A percentile compares a stretch with the other conserved stretches of the same genome.
Evolutionary conservation across 352 stramenopile species (phyloP).

Genomic region (Pythium chondricola): DNA sequence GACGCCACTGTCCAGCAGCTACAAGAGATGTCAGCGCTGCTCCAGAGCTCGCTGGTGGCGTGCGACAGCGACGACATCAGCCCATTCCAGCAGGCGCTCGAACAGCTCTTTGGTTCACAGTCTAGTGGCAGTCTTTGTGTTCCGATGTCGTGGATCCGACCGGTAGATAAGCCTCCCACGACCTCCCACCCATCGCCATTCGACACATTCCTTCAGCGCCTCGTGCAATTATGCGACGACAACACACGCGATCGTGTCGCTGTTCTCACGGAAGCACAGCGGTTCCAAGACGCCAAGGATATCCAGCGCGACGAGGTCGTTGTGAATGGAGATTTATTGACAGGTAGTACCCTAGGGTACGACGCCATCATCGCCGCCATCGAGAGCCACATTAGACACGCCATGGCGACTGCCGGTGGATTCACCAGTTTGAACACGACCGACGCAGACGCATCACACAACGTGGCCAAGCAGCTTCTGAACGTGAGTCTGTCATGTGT

Average conservation of each 20-base stretch:
- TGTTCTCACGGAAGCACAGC: constrained; percentile 40
- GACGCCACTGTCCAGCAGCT: constrained; percentile 15
- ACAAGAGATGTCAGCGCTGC: constrained; percentile 30
- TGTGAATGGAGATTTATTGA: constrained; percentile 43
- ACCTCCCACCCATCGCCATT: neutral
- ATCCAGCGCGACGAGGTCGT: constrained; percentile 66
- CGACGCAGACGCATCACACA: neutral
- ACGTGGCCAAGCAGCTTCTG: constrained; percentile 34
- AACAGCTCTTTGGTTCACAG: constrained; percentile 42
- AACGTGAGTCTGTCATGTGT: constrained; percentile 11
- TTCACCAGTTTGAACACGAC: constrained; percentile 9
- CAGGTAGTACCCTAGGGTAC: constrained; percentile 50
- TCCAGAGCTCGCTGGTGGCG: constrained; percentile 31
- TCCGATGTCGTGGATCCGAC: constrained; percentile 38
- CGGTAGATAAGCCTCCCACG: neutral
- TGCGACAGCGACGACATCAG: constrained; percentile 25
- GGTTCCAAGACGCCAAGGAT: constrained; percentile 78
- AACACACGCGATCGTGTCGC: constrained; percentile 6
- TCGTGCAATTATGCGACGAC: constrained; percentile 19
- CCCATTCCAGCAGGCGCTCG: constrained; percentile 52
- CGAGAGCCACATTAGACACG: constrained; percentile 32
- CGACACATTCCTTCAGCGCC: constrained; percentile 30
- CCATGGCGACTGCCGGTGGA: constrained; percentile 16
- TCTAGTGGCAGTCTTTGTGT: constrained; percentile 28
- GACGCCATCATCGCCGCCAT: constrained; percentile 45